Percentiles rank a stretch among this genome's conserved stretches.
These are phyloP conservation scores for Clavispora vitiphila DNA, from an alignment of 805 yeast genomes.

Conservation along the genomic window DNA sequence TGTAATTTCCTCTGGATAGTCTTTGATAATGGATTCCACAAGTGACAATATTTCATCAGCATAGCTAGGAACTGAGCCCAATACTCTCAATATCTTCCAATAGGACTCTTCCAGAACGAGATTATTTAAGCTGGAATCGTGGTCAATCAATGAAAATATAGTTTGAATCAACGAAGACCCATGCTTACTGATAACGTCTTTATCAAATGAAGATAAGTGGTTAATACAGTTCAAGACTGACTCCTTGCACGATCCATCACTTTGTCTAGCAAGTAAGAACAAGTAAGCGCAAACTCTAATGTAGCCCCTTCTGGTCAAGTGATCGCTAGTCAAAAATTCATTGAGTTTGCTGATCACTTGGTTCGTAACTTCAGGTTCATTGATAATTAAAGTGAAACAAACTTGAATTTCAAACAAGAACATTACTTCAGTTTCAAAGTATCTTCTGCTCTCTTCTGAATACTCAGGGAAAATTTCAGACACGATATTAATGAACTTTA, in stretches of 20 bases:
- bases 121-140: constrained; percentile 32
- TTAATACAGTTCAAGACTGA: constrained; percentile 16
- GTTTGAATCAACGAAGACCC: constrained; percentile 45
- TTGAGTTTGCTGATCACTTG: constrained; percentile 12
- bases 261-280: constrained; percentile 41
- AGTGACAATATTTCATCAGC: constrained; percentile 44
- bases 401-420: constrained; percentile 44
- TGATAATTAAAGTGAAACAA: constrained; percentile 29
- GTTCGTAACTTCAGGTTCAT: constrained; percentile 20
- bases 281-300: constrained; percentile 50
- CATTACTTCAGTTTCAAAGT: constrained; percentile 42
- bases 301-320: constrained; percentile 26
- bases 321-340: constrained; percentile 10
- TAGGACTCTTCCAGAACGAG: constrained; percentile 36
- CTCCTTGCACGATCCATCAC: constrained; percentile 13
- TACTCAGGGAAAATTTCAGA: constrained; percentile 24
- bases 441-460: constrained; percentile 29
- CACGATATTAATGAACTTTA: constrained; percentile 29
- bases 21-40: constrained; percentile 36
- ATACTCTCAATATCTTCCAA: constrained; percentile 50
- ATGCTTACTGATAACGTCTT: constrained; percentile 40
- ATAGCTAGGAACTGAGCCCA: constrained; percentile 42
- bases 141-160: constrained; percentile 43
- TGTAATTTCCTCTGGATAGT: constrained; percentile 33
- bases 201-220: constrained; percentile 24